Conservation (phyloP, 306 rosid species). For the Cucumis cinereus region DNA sequence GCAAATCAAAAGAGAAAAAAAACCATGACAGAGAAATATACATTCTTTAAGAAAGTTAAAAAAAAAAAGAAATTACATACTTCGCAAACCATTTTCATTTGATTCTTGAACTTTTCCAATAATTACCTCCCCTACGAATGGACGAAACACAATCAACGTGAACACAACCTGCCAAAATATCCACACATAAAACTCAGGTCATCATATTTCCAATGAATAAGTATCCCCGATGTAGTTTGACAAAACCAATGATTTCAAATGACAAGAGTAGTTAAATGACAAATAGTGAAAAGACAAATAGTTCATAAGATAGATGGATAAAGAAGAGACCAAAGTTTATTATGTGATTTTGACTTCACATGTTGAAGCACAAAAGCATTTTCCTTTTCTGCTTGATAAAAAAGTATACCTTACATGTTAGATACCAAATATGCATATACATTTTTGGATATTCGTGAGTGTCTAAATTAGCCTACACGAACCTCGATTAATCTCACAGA, state of each 20-base stretch:
- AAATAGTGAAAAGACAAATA: neutral
- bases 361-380: neutral
- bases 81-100: constrained; percentile 16
- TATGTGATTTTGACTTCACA: neutral
- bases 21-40: neutral
- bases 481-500: too few species aligned
- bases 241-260: neutral
- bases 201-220: neutral
- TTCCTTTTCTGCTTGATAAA: neutral
- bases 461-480: too few species aligned
- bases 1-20: constrained; percentile 12
- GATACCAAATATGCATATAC: neutral
- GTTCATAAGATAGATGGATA: neutral
- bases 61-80: constrained; percentile 17
- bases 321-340: neutral
- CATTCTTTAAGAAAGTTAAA: neutral
- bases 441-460: neutral
- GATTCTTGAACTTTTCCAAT: constrained; percentile 46
- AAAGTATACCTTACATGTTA: neutral
- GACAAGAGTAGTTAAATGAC: neutral
- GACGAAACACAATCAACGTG: constrained; percentile 59
- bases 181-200: neutral
- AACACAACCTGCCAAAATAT: constrained; percentile 41
- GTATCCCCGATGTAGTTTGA: neutral
- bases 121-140: constrained; percentile 64